Percentiles rank a stretch among this genome's conserved stretches.
These are phyloP conservation scores for Lineolata rhizophorae DNA, from an alignment of 495 filamentous ascomycete species.

Conservation along the genomic window DNA sequence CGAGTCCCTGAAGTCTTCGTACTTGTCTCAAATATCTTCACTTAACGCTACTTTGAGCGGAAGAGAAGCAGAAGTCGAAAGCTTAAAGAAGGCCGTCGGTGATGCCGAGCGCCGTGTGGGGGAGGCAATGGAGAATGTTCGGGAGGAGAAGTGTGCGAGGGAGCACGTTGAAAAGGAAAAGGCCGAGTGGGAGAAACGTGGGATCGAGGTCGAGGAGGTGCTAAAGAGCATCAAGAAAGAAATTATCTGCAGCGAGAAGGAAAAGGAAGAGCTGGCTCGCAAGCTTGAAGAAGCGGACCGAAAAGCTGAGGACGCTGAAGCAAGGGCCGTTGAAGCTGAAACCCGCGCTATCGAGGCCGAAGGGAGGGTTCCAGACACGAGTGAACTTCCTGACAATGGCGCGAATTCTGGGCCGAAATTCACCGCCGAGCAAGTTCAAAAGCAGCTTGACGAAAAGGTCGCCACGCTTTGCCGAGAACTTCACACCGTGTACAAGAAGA, in stretches of 20 bases:
- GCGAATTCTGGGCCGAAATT: conserved; percentile 4
- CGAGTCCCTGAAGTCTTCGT: conserved; percentile 71
- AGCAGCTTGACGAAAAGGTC: conserved; percentile 64
- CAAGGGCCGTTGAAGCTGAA: conserved; percentile 24
- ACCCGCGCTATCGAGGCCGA: conserved; percentile 17
- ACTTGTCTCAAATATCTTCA: conserved; percentile 73
- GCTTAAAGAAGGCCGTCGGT: conserved; percentile 61
- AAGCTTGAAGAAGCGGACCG: conserved; percentile 57
- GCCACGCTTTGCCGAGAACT: conserved; percentile 76
- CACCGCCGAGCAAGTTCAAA: conserved; percentile 11
- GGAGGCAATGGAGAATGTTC: conserved; percentile 55
- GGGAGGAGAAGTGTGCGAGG: conserved; percentile 45
- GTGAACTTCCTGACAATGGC: conserved; percentile 1
- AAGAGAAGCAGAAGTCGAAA: conserved; percentile 71
- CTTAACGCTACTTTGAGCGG: conserved; percentile 75
- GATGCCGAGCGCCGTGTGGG: conserved; percentile 87
- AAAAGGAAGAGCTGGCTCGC: conserved; percentile 48
- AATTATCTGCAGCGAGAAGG: conserved; percentile 49
- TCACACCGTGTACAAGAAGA: conserved; percentile 83
- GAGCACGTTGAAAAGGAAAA: conserved; percentile 57
- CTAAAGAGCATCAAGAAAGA: conserved; percentile 61
- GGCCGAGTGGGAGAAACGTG: conserved; percentile 60
- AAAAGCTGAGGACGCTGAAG: conserved; percentile 36
- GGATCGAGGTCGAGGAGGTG: conserved; percentile 65
- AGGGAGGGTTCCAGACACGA: conserved; percentile 8